Evolutionary conservation across 1,139 yeast species (phyloP), one percentile per base, ranked within the genome.

Genomic region (Scheffersomyces insectosa): DNA sequence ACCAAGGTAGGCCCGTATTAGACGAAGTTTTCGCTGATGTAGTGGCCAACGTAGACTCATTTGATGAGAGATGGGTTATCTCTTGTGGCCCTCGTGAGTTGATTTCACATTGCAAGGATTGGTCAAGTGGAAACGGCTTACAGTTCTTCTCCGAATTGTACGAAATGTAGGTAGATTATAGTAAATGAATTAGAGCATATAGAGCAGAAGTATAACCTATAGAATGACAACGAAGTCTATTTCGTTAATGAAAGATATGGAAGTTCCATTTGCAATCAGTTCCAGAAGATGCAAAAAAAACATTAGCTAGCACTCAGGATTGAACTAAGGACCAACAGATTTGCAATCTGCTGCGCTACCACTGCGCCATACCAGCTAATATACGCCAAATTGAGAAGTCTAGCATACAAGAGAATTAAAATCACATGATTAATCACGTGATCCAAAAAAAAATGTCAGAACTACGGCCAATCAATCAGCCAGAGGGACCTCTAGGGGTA

Each of bases 21-120:
- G 58, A 57, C 4, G 45, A 46, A 1, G 56, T 70, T 5, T 53
- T 75, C 23, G 56, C 55, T 3, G 51, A 60, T 4, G 52, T 71
- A 1, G 51, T 57, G 16, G 50, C 51, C 6, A 60, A 66, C 3
- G 58, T 55, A 2, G 71, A 63, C 36, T 5, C 9, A 20, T 51
- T 56, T 14, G 63, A 61, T 3, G 65, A 67, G 38, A 65, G 65
- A 40, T 83, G 86, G 83, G 67, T 85, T 0, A 63, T 86, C n/a
- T 79, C 88, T 0, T 86, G 95, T 65, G 95, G 96, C 0, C 89
- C 91, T 0, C 63, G 62, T 2, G 52, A 70, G 0, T 63, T 88
- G 46, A 78, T 83, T 14, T 35, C 50, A 2, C 82, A 79, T 16
- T 78, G 77, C n/a, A 52, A 62, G 38, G 42, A 36, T 1, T 73